Base-by-base conservation (phyloP, 176 grass and related monocot genomes). In the Aegilops bicornis region DNA sequence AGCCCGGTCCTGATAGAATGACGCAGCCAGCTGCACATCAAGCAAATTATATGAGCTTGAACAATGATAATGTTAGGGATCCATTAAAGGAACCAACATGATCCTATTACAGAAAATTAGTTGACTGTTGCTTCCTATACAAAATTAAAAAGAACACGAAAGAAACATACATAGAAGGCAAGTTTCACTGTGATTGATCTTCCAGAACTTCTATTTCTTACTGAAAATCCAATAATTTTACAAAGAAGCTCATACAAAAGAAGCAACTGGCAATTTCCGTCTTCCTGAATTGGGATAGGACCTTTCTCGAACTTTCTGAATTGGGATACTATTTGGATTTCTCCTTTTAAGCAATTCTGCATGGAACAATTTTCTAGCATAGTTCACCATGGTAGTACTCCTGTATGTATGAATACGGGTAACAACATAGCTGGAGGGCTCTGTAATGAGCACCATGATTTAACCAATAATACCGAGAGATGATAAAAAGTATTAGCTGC, bases 1-100 rank as follows among this genome's bases (percentile, higher is more conserved):
- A 83, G 94, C 91, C 36, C 92, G 62, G 72, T 95, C 93, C 75
- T 95, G 93, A 91, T 91, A 98, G 80, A 95, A 98, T 47, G 90
- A 94, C 59, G 93, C 79, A 31, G 90, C 89, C 68, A 98, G 78
- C 96, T 98, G 90, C 86, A 50, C 17, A 22, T 70, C 17, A 89
- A 85, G 66, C 65, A 84, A 83, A 17, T 59, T 40, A 22, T 24
- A 79, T 83, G 30, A 86, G 15, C 39, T 69, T 78, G 3, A 54
- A 86, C 22, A 45, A 73, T 45, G 22, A 2, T 7, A 25, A 73
- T 73, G 39, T 45, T n/a, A 43, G 6, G 12, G 37, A 73, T 45
- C 23, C 65, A 19, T 15, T 32, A 68, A 33, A 68, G 27, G 17
- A 70, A 37, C 16, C 32, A 4, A 36, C 47, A 50, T 10, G 66